Conservation (phyloP, 495 filamentous ascomycete genomes). For the Friedmanniomyces endolithicus region DNA sequence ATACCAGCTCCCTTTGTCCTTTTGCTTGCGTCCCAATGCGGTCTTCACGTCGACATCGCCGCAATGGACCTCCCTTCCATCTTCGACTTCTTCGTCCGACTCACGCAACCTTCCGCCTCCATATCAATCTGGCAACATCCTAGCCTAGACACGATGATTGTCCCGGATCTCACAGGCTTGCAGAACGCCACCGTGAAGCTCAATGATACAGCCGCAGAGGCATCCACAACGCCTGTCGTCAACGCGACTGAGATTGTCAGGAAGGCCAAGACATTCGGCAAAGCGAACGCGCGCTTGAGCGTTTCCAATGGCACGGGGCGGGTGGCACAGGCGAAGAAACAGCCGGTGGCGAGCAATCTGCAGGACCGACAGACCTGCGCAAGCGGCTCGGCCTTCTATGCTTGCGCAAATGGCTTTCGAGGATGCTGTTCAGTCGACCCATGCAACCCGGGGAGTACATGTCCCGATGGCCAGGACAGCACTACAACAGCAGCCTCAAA, state of each 20-base stretch:
- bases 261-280: conserved; percentile 1
- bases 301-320: neutral
- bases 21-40: neutral
- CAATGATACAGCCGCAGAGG: neutral
- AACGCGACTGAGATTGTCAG: neutral
- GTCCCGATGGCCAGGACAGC: neutral
- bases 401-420: conserved; percentile 10
- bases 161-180: conserved; percentile 1
- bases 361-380: conserved; percentile 3
- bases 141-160: conserved; percentile 1
- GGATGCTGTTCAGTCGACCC: conserved; percentile 15
- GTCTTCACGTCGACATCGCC: neutral
- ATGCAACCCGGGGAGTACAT: conserved; percentile 5
- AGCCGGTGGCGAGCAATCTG: neutral
- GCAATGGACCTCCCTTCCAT: neutral
- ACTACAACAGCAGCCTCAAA: neutral
- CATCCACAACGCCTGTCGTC: neutral
- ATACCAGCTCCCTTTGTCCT: neutral
- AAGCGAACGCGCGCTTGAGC: neutral
- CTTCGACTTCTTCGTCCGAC: neutral
- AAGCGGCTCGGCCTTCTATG: conserved; percentile 6
- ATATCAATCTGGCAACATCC: neutral
- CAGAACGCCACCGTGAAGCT: neutral
- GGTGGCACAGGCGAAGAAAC: neutral
- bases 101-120: neutral